Base-by-base conservation (phyloP, 345 rosid genomes). In the Euclidium syriacum region DNA sequence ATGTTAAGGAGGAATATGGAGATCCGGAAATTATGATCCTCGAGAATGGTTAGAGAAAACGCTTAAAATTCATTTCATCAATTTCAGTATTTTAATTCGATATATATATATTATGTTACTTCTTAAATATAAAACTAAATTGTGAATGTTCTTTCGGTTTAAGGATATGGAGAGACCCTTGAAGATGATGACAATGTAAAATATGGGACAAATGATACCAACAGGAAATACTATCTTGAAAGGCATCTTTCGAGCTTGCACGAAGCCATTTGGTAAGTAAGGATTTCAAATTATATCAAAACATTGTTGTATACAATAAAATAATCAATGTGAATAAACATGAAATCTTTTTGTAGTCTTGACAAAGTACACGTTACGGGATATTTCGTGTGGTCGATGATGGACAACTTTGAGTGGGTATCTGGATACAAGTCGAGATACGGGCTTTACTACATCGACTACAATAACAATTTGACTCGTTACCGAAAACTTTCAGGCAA, bases 21-120 rank as follows among this genome's bases (percentile, higher is more conserved):
- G 46, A 74, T 16, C 81, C 87, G 5, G 62, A 66, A 7, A 72
- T 80, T 35, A 64, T 80, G 3, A 63, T 83, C 6, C 57, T 81
- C 0, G 88, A 83, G 22, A 83, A 78, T 70, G 88, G 88, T 83
- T 41, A 67, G 70, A 39, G 15, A 49, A 41, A 50, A 36, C 2
- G 6, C 15, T 25, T 1, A 23, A 50, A 29, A 11, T 40, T n/a
- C n/a, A n/a, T n/a, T n/a, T n/a, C n/a, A n/a, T n/a, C n/a, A n/a
- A n/a, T 12, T 12, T 15, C 29, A 5, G n/a, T n/a, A n/a, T n/a
- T n/a, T n/a, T n/a, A n/a, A n/a, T n/a, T n/a, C n/a, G n/a, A n/a
- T n/a, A n/a, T n/a, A n/a, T n/a, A n/a, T n/a, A n/a, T n/a, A n/a
- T n/a, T n/a, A n/a, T n/a, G n/a, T n/a, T 11, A 10, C n/a, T n/a